Conservation (phyloP, 1,139 yeast species). For the Saccharomyces hybrid region DNA sequence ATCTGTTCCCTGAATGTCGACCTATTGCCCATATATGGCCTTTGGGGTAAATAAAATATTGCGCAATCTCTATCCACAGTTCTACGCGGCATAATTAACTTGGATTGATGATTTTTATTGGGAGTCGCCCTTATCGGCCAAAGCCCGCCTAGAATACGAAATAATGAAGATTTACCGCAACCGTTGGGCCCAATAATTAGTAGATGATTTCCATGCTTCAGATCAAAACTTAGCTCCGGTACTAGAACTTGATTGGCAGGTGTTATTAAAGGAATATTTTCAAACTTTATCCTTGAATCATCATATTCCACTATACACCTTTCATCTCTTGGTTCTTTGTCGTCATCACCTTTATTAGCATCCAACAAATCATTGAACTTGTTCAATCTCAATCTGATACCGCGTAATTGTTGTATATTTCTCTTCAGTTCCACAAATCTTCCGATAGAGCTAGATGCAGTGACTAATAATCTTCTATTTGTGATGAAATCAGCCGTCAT, state of each 20-base stretch:
- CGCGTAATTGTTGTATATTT: constrained; percentile 75
- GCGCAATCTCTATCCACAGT: constrained; percentile 36
- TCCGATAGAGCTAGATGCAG: constrained; percentile 86
- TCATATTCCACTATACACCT: constrained; percentile 36
- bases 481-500: constrained; percentile 77
- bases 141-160: constrained; percentile 83
- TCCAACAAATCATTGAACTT: constrained; percentile 61
- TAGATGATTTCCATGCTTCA: constrained; percentile 76
- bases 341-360: constrained; percentile 37
- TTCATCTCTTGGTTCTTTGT: constrained; percentile 7
- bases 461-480: constrained; percentile 75
- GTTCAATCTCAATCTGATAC: constrained; percentile 72
- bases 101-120: constrained; percentile 53
- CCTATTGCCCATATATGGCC: constrained; percentile 70
- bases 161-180: constrained; percentile 87
- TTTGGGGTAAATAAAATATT: constrained; percentile 85
- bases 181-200: constrained; percentile 94
- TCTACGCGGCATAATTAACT: constrained; percentile 27
- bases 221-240: constrained; percentile 56
- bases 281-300: constrained; percentile 61
- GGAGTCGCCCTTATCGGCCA: constrained; percentile 76
- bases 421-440: constrained; percentile 79
- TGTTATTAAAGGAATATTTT: constrained; percentile 69
- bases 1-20: constrained; percentile 79
- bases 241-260: constrained; percentile 78